Base-by-base conservation (phyloP, 2,329 filamentous ascomycete genomes). In the Stachybotrys chlorohalonatus region DNA sequence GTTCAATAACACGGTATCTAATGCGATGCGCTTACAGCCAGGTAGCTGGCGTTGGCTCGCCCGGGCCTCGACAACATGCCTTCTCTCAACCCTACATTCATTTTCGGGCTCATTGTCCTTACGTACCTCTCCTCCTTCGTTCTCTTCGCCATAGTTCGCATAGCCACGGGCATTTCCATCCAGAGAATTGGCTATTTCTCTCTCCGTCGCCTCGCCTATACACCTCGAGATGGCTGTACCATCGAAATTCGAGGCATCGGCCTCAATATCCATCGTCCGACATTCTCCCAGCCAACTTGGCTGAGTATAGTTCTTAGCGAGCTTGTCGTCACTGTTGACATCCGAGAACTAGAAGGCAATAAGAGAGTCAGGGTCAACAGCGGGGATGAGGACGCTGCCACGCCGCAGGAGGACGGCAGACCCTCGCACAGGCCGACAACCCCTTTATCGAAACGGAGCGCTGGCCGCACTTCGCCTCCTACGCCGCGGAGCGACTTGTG, bases 231-330 rank as follows among this genome's bases (percentile, higher is more conserved):
- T 81, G 94, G 94, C 62, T 76, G 96, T 65, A 87, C 87, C 64
- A 84, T 99, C 70, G 90, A 96, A 70, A 85, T 99, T 55, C 85
- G 94, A 52, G 90, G 92, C 52, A 78, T 99, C 53, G 91, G 94
- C 49, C 78, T 99, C 63, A 87, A 89, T 55, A 73, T 97, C 59
- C 94, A 99, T 72, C 85, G 92, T 5, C 94, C 94, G 11, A 97
- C 94, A 6, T 97, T 99, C 72, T 90, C 93, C 50, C 91, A 97
- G 69, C 94, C 94, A 49, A 97, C 95, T 58, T 97, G 93, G 91
- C 76, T 96, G 63, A 97, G 92, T 68, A 79, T 99, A 52, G 89
- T 94, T 8, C 73, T 99, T 56, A 89, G 84, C 64, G 94, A 96
- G 67, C 76, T 96, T 52, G 88, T 85, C 52, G 79, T 99, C 52